phyloP scores from a whole-genome alignment of 129 eudicot species.

The carrot (Daucus carota) region DNA sequence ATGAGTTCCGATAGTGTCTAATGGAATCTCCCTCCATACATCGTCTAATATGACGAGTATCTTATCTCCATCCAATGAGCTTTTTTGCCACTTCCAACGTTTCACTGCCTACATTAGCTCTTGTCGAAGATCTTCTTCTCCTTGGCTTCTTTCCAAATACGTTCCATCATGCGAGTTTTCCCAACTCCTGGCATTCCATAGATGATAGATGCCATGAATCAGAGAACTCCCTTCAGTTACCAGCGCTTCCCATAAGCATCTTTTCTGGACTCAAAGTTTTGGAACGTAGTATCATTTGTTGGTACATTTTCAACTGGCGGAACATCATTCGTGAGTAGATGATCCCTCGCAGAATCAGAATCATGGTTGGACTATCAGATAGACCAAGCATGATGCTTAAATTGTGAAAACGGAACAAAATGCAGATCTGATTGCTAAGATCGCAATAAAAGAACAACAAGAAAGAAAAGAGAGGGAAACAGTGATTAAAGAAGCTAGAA shows the following conservation, averaged over 20 bases:
- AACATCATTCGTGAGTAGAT: background rate
- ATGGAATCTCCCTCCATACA: slow-evolving; percentile 1
- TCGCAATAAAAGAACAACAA: background rate
- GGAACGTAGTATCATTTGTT: background rate
- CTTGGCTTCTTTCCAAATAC: background rate
- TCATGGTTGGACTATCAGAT: background rate
- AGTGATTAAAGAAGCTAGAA: background rate
- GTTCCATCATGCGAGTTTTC: background rate
- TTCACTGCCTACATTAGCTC: background rate
- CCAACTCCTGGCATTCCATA: background rate
- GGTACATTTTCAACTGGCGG: too few species aligned
- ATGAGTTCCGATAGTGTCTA: too few species aligned
- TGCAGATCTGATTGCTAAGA: background rate
- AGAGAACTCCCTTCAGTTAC: background rate
- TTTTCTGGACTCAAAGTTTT: background rate
- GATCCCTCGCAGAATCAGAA: background rate
- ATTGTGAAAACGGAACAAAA: too few species aligned
- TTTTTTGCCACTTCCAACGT: background rate
- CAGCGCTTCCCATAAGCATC: too few species aligned
- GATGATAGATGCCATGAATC: background rate
- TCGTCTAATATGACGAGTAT: slow-evolving; percentile 11
- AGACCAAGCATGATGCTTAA: background rate
- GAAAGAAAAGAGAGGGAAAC: background rate
- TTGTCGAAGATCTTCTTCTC: background rate
- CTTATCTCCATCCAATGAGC: background rate